Percentiles rank a stretch among this genome's conserved stretches.
Evolutionary conservation across 768 basidiomycete genomes (phyloP).

Genomic region (Lactifluus echinatus): DNA sequence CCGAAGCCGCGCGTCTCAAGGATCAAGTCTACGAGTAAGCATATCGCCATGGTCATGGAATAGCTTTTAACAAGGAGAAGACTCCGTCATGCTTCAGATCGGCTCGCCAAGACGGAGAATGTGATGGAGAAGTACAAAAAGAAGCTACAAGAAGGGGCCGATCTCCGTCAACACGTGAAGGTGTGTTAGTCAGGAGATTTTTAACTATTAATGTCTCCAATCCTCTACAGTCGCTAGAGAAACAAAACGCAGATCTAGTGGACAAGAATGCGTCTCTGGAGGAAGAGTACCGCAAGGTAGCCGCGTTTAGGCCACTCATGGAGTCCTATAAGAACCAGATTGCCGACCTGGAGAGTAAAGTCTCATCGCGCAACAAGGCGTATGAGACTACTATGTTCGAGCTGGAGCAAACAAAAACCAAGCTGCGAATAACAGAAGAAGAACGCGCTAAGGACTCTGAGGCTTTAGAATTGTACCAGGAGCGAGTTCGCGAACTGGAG

Average conservation of each 20-base stretch:
- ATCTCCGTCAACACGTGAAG: conserved; percentile 80
- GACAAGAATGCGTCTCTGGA: conserved; percentile 90
- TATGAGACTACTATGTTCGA: conserved; percentile 65
- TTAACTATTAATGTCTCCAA: conserved; percentile 1
- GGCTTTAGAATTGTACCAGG: conserved; percentile 82
- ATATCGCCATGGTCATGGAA: background rate
- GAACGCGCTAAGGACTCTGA: conserved; percentile 77
- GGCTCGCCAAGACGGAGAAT: conserved; percentile 88
- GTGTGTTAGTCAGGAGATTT: conserved; percentile 41
- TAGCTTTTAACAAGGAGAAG: conserved; percentile 31
- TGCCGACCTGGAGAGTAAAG: conserved; percentile 66
- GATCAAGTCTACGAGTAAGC: conserved; percentile 93
- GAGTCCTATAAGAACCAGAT: conserved; percentile 90
- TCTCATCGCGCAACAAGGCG: conserved; percentile 57
- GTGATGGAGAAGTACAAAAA: conserved; percentile 99
- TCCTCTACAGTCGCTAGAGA: conserved; percentile 63
- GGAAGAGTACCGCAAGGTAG: conserved; percentile 82
- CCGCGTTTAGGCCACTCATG: conserved; percentile 80
- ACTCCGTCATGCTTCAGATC: conserved; percentile 87
- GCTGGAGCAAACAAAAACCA: conserved; percentile 64
- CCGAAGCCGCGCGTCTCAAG: conserved; percentile 71
- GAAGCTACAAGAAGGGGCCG: conserved; percentile 92
- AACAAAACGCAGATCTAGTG: conserved; percentile 85
- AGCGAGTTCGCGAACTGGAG: conserved; percentile 84
- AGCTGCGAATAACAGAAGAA: conserved; percentile 55